These are phyloP conservation scores for Candida dajiaensis DNA, from an alignment of 805 yeast genomes.

Conservation along the genomic window DNA sequence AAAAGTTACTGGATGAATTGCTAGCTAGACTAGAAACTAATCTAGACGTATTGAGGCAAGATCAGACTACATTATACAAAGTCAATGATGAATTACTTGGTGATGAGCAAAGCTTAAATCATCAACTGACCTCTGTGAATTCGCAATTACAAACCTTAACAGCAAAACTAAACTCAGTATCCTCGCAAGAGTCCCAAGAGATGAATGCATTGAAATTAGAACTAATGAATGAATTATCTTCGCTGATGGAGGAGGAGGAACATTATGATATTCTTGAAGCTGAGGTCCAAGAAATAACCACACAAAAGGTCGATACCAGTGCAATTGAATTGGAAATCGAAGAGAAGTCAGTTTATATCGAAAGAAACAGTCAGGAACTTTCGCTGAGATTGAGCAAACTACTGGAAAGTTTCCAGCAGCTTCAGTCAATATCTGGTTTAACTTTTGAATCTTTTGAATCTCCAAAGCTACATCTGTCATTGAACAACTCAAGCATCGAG, in stretches of 20 bases:
- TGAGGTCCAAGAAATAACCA: slow-evolving; percentile 7
- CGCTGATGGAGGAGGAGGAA: slow-evolving; percentile 3
- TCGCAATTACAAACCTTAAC: not conserved
- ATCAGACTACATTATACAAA: not conserved
- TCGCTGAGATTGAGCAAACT: slow-evolving; percentile 8
- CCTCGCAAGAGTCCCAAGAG: slow-evolving; percentile 14
- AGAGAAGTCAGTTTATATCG: slow-evolving; percentile 7
- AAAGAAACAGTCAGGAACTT: slow-evolving; percentile 20
- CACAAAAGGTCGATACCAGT: slow-evolving; percentile 12
- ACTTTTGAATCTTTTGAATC: slow-evolving; percentile 9
- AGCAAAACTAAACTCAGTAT: slow-evolving; percentile 5
- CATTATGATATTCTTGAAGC: slow-evolving; percentile 1
- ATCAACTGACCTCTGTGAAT: not conserved
- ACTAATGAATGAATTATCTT: slow-evolving; percentile 7
- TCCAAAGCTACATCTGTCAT: slow-evolving; percentile 1
- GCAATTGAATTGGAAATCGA: slow-evolving; percentile 14
- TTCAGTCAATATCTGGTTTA: slow-evolving; percentile 14
- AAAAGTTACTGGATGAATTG: slow-evolving; percentile 20
- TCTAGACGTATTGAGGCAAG: slow-evolving; percentile 7
- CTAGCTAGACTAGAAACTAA: slow-evolving; percentile 14
- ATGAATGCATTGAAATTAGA: slow-evolving; percentile 8
- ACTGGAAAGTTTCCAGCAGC: slow-evolving; percentile 5
- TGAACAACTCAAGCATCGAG: slow-evolving; percentile 6
- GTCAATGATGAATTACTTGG: slow-evolving; percentile 4
- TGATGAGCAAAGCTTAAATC: slow-evolving; percentile 1